Evolutionary conservation across 169 alveolate species (phyloP).

Genomic region (Cyclospora cayetanensis): DNA sequence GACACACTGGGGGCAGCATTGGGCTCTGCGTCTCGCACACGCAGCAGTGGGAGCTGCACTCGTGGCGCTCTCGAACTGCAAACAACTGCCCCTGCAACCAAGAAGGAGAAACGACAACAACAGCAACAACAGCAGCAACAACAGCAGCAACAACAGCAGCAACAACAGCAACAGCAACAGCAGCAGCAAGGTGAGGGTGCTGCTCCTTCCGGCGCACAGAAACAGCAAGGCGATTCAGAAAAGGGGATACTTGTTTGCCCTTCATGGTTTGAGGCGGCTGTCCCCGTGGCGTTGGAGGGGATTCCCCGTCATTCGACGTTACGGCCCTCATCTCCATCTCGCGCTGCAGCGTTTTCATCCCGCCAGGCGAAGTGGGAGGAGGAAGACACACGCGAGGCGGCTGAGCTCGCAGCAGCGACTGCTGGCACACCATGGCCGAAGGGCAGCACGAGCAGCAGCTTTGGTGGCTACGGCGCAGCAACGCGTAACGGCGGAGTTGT

Average conservation of each 20-base stretch:
- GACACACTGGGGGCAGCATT: background rate
- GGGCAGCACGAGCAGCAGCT: slow-evolving; percentile 58
- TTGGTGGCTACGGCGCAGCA: slow-evolving; percentile 57
- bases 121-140: slow-evolving; percentile 32
- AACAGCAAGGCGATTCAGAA: background rate
- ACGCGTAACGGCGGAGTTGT: slow-evolving; percentile 63
- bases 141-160: slow-evolving; percentile 32
- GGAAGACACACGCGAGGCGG: slow-evolving; percentile 22
- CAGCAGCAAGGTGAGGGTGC: background rate
- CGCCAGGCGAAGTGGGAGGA: slow-evolving; percentile 53
- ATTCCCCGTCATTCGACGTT: background rate
- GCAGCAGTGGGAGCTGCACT: slow-evolving; percentile 2
- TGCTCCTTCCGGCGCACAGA: background rate
- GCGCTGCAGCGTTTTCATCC: slow-evolving; percentile 5
- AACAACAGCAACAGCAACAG: slow-evolving; percentile 35
- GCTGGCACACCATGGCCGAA: slow-evolving; percentile 56
- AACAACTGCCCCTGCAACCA: background rate
- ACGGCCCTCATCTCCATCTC: slow-evolving; percentile 57
- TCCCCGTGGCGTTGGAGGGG: background rate
- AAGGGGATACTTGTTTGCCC: slow-evolving; percentile 41
- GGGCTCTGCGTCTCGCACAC: background rate
- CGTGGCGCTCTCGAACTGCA: slow-evolving; percentile 32
- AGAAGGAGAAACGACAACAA: slow-evolving; percentile 16
- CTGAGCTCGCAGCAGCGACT: slow-evolving; percentile 52
- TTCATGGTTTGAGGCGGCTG: slow-evolving; percentile 51